A percentile compares a stretch with the other conserved stretches of the same genome.
Evolutionary conservation across 176 grass and related monocot species (phyloP).

Genomic region (Musa beccarii): DNA sequence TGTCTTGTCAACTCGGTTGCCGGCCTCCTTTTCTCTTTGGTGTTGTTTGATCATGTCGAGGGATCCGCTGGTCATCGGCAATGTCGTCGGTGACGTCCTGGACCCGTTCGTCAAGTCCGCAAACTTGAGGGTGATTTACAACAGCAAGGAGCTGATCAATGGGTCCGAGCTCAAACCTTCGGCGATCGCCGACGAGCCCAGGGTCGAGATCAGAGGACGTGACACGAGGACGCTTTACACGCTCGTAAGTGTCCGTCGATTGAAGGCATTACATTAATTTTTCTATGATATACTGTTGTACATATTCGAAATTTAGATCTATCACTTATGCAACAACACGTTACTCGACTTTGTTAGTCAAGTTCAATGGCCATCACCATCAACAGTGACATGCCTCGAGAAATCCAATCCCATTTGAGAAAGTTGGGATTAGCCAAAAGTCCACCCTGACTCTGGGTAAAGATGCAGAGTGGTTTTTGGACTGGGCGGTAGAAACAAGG

Average conservation of each 20-base stretch:
- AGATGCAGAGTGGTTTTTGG: not conserved
- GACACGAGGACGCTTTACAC: constrained; percentile 51
- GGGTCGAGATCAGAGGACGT: constrained; percentile 37
- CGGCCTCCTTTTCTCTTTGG: too few species aligned
- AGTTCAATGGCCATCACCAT: not conserved
- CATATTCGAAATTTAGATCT: too few species aligned
- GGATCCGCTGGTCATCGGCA: constrained; percentile 63
- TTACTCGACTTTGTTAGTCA: too few species aligned
- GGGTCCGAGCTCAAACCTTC: constrained; percentile 82
- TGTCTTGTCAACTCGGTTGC: too few species aligned
- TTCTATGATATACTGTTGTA: too few species aligned
- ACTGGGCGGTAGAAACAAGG: not conserved
- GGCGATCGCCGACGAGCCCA: constrained; percentile 41
- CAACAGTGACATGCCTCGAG: too few species aligned
- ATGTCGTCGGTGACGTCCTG: constrained; percentile 54
- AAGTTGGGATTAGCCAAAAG: not conserved
- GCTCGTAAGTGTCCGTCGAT: constrained; percentile 33
- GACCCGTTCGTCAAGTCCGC: constrained; percentile 45
- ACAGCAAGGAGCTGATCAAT: constrained; percentile 49
- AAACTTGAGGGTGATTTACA: constrained; percentile 43
- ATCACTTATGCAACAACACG: too few species aligned
- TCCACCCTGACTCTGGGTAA: too few species aligned
- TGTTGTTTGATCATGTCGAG: constrained; percentile 30
- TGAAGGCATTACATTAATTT: too few species aligned
- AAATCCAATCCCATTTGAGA: not conserved